These are phyloP conservation scores for Fusarium piperis DNA, from an alignment of 2,329 filamentous ascomycete genomes.

Conservation along the genomic window DNA sequence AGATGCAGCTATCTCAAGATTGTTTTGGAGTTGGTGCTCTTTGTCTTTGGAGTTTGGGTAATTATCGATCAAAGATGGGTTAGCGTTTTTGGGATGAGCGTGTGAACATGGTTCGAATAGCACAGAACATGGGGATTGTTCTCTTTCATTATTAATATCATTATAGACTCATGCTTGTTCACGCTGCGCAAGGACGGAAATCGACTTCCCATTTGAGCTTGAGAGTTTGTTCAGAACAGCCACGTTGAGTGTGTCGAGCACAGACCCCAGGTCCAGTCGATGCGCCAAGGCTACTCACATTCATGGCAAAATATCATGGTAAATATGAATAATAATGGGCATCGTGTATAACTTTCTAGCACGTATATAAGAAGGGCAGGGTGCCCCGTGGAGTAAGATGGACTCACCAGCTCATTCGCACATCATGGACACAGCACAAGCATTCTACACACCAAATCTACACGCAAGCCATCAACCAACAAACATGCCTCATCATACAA, in stretches of 20 bases:
- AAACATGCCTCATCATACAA: neutral
- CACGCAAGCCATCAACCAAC: neutral
- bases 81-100: neutral
- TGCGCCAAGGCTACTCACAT: neutral
- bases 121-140: neutral
- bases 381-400: neutral
- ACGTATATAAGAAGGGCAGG: neutral
- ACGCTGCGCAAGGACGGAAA: too few relatives aligned
- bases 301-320: neutral
- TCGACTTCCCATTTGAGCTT: neutral
- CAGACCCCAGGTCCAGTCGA: neutral
- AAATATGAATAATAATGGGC: neutral
- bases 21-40: conserved; percentile 20
- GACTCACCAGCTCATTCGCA: neutral
- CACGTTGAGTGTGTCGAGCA: neutral
- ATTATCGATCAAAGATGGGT: neutral
- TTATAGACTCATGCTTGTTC: neutral
- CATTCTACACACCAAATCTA: neutral
- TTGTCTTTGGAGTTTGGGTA: conserved; percentile 4
- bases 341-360: neutral
- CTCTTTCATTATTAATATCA: neutral
- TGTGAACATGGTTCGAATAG: neutral
- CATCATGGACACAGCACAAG: neutral
- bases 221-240: neutral
- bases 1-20: neutral